These are phyloP conservation scores for Talaromyces sp. DNA, from an alignment of 2,329 filamentous ascomycete species.

Conservation along the genomic window DNA sequence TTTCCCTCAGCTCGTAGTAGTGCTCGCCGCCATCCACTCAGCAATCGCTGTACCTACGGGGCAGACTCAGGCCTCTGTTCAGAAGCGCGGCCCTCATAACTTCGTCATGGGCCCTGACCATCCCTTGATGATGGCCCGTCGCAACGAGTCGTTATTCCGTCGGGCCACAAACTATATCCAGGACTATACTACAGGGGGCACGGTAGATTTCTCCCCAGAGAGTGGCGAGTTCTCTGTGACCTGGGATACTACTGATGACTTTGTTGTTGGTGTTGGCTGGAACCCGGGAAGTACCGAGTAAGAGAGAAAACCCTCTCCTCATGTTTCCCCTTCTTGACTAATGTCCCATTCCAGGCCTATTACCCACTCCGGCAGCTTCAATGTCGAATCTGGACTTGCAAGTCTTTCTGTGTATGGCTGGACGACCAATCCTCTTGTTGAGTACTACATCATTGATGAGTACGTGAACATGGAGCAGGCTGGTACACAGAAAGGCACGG, in stretches of 20 bases:
- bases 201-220: constrained; percentile 48
- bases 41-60: background rate
- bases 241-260: constrained; percentile 53
- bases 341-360: background rate
- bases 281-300: constrained; percentile 54
- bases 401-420: constrained; percentile 44
- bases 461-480: constrained; percentile 32
- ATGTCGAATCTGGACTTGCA: constrained; percentile 31
- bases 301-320: constrained; percentile 17
- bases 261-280: constrained; percentile 61
- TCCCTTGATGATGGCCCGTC: constrained; percentile 5
- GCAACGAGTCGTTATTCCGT: background rate
- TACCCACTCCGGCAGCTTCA: constrained; percentile 24
- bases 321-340: background rate
- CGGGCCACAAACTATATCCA: constrained; percentile 10
- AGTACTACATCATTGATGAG: constrained; percentile 42
- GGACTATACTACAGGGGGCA: constrained; percentile 29
- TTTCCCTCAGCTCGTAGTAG: background rate
- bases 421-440: constrained; percentile 39
- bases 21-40: background rate
- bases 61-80: background rate
- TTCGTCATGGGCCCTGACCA: constrained; percentile 4
- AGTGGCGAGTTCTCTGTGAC: constrained; percentile 46
- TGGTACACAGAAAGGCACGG: constrained; percentile 35
- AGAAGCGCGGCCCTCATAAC: constrained; percentile 5